Base-by-base conservation (phyloP, 176 grass and related monocot genomes). In the Oryza officinalis region DNA sequence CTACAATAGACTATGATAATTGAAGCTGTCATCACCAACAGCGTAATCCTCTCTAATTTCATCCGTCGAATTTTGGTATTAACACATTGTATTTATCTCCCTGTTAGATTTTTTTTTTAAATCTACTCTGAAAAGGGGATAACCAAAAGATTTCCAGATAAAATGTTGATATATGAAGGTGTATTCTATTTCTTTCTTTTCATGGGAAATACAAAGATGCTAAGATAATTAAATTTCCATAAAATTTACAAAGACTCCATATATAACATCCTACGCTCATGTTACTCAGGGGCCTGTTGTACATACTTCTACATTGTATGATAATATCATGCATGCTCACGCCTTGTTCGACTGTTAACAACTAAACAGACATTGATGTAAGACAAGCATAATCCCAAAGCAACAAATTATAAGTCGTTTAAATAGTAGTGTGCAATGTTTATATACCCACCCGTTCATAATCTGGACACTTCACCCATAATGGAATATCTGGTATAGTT, bases 381-480 rank as follows among this genome's bases (percentile, higher is more conserved):
- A 15, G 8, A 12, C 1, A 46, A 3, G 30, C 15, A 69, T 59
- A 43, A 69, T 61, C 2, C 35, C 41, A 13, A 84, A 78, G 15
- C 18, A 87, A 85, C 14, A 72, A 85, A 50, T 0, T 63, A 30
- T 17, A 67, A 44, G 80, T 26, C 5, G 33, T 46, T 79, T 27
- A 27, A 69, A 20, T 74, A 49, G 30, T 50, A 80, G 25, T 33
- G 18, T 41, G 47, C 18, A 3, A 44, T 75, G 32, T 37, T 23
- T 60, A 18, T 20, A 54, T 54, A 79, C 76, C 10, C 52, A 98
- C 96, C 77, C 96, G 83, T 32, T 95, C 96, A 76, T 95, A 95
- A 59, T 98, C 96, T 70, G 96, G 96, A 82, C 81, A 90, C 83
- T 95, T 98, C 71, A 98, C 72, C 96, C 96, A 98, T 52, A 88